Conservation (phyloP, 2,329 filamentous ascomycete genomes). For the Fusarium sp. region DNA sequence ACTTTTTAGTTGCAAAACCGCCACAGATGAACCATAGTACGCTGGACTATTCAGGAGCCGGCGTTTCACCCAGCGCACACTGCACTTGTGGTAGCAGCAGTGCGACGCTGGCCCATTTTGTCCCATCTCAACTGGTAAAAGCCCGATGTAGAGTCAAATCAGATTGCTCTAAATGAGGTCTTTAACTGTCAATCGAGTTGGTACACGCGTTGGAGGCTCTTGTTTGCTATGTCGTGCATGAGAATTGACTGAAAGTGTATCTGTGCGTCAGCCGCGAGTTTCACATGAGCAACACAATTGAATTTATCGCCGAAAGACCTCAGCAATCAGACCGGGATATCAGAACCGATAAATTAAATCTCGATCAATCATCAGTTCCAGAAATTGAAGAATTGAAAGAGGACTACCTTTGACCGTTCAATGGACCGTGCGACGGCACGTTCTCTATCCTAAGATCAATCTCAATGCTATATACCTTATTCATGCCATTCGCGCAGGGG, state of each 20-base stretch:
- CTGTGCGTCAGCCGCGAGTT: conserved; percentile 27
- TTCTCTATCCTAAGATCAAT: conserved; percentile 23
- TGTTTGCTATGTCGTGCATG: conserved; percentile 27
- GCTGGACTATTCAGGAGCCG: conserved; percentile 25
- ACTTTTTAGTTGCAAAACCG: neutral
- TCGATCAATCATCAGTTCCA: conserved; percentile 8
- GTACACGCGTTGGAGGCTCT: conserved; percentile 4
- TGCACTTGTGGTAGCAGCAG: conserved; percentile 15
- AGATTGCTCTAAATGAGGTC: conserved; percentile 14
- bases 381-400: conserved; percentile 11
- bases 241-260: conserved; percentile 2
- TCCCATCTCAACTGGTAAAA: conserved; percentile 21
- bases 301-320: conserved; percentile 11
- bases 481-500: conserved; percentile 23
- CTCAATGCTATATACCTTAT: conserved; percentile 30
- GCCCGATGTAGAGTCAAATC: conserved; percentile 22
- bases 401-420: conserved; percentile 10
- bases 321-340: conserved; percentile 24
- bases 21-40: conserved; percentile 2
- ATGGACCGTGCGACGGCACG: conserved; percentile 27
- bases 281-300: neutral
- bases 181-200: conserved; percentile 6
- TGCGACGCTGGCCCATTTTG: conserved; percentile 28
- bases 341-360: conserved; percentile 17
- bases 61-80: conserved; percentile 41